Conservation (phyloP, 2,329 filamentous ascomycete species). For the Cucurbitaria berberidis region DNA sequence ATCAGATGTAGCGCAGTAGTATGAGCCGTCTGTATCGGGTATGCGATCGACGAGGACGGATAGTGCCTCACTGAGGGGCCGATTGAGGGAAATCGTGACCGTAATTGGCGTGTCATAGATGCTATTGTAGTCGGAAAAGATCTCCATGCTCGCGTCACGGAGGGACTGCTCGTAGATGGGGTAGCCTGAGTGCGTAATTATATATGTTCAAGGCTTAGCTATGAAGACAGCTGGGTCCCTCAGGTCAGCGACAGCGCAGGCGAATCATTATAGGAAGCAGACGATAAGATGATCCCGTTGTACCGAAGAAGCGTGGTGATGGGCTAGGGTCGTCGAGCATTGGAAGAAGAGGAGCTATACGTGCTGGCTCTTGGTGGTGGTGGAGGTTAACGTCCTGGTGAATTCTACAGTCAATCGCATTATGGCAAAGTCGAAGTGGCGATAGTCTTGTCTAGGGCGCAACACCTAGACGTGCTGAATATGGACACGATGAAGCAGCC, state of each 20-base stretch:
- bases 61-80: slow-evolving; percentile 21
- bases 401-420: neutral
- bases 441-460: neutral
- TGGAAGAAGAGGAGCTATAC: neutral
- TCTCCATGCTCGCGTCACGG: slow-evolving; percentile 12
- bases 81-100: slow-evolving; percentile 18
- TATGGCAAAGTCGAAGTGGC: neutral
- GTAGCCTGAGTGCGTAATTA: slow-evolving; percentile 7
- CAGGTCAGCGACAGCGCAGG: neutral
- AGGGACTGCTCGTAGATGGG: slow-evolving; percentile 16
- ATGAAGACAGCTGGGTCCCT: slow-evolving; percentile 2
- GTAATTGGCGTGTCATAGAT: slow-evolving; percentile 16
- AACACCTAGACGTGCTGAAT: neutral
- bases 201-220: neutral
- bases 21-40: slow-evolving; percentile 19
- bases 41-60: slow-evolving; percentile 11
- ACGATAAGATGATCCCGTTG: neutral
- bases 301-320: neutral
- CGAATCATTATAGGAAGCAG: neutral
- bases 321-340: neutral
- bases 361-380: neutral
- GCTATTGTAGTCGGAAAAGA: slow-evolving; percentile 5
- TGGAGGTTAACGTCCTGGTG: no score
- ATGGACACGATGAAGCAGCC: neutral
- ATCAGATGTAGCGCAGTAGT: slow-evolving; percentile 8